Evolutionary conservation across 306 rosid genomes (phyloP), one percentile per base, ranked within the genome.

Genomic region (Clitoria ternatea): DNA sequence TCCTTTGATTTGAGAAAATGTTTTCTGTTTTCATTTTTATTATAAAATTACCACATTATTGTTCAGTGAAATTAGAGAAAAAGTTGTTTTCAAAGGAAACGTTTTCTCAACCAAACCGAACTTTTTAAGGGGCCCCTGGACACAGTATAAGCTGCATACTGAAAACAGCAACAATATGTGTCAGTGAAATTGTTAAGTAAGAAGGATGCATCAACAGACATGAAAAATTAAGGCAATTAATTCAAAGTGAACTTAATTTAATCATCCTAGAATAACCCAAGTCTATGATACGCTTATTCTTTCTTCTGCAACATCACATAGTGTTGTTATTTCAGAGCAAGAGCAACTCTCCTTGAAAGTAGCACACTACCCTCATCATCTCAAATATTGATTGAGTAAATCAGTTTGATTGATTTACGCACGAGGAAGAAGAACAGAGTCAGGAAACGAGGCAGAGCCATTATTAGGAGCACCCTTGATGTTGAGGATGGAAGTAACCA

Each of bases 401-500:
- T 9, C 43, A 1, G 13, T 1, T 8, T 1, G 7, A n/a, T n/a
- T n/a, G n/a, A 23, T 1, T 57, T 61, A 82, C 5, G 86, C 61
- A 43, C 40, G 13, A 6, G 89, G 82, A 77, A 91, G 78, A 60
- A 94, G 95, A 83, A 83, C 79, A 26, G 96, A 85, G 5, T 68
- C 50, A 0, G 92, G 76, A 78, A 94, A 91, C 5, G 81, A 73
- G 12, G 77, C 61, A 43, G 97, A 91, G 0, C 97, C 99, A 66
- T 94, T 87, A 35, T 88, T 94, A 23, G 96, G 74, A 0, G 92
- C 92, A 52, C 96, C 96, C 57, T 70, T 72, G 15, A 94, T 83
- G 27, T 81, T 72, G 70, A 94, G 99, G 72, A 94, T 87, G 19
- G 88, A 81, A 49, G 99, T 91, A 75, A 94, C 75, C 86, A 94